Evolutionary conservation across 2,329 filamentous ascomycete genomes (phyloP).

Genomic region (Colletotrichum navitas): DNA sequence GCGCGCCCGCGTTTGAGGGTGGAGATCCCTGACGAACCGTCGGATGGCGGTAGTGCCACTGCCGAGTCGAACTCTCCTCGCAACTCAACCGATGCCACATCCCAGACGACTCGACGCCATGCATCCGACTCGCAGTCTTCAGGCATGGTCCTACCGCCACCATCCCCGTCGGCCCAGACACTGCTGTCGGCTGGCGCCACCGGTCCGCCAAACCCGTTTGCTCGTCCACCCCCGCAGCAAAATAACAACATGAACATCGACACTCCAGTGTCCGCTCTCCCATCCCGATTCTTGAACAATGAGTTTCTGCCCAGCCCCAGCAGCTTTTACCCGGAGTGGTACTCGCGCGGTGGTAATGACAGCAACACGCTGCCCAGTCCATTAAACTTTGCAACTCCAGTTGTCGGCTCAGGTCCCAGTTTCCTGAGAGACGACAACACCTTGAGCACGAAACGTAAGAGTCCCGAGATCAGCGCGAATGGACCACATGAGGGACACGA

Average conservation of each 20-base stretch:
- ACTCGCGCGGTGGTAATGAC: constrained; percentile 75
- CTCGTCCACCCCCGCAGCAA: constrained; percentile 82
- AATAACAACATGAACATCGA: constrained; percentile 63
- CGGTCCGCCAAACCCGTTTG: constrained; percentile 95
- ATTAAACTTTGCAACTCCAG: constrained; percentile 90
- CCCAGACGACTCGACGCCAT: constrained; percentile 64
- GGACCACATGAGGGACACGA: constrained; percentile 58
- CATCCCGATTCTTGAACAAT: constrained; percentile 89
- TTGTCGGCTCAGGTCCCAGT: constrained; percentile 71
- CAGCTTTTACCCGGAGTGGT: constrained; percentile 94
- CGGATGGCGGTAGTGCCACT: constrained; percentile 80
- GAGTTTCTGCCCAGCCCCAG: constrained; percentile 91
- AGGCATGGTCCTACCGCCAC: constrained; percentile 85
- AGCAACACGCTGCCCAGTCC: constrained; percentile 93
- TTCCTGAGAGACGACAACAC: constrained; percentile 70
- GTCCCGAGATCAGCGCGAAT: constrained; percentile 62
- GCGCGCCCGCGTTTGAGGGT: constrained; percentile 89
- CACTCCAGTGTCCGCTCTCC: constrained; percentile 92
- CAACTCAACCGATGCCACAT: constrained; percentile 69
- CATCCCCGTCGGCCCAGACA: constrained; percentile 88
- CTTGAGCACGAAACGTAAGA: constrained; percentile 64
- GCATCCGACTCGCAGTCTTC: constrained; percentile 68
- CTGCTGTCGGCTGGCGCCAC: constrained; percentile 91
- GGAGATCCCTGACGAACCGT: constrained; percentile 93
- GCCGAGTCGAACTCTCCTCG: constrained; percentile 77